Conservation (phyloP, 2,329 filamentous ascomycete species). For the Furcasterigmium sp. region DNA sequence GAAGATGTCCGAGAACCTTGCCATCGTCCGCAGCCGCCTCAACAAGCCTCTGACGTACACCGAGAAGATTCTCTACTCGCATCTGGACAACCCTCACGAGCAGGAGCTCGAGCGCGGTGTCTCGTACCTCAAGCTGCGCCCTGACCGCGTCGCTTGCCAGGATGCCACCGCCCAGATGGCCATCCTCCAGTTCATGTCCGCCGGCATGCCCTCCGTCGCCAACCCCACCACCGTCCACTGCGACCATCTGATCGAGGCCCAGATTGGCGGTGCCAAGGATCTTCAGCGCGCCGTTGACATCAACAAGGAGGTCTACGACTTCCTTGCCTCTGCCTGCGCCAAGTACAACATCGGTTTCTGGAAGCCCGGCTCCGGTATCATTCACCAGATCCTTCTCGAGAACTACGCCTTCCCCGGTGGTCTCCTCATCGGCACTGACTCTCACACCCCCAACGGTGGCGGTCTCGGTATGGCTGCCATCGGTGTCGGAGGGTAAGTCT, state of each 20-base stretch:
- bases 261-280: conserved; percentile 91
- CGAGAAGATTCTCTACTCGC: conserved; percentile 99
- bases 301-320: conserved; percentile 99
- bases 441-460: conserved; percentile 95
- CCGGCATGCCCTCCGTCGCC: conserved; percentile 90
- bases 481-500: conserved; percentile 93
- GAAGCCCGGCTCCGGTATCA: conserved; percentile 97
- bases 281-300: conserved; percentile 82
- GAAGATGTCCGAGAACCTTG: conserved; percentile 98
- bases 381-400: conserved; percentile 97
- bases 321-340: conserved; percentile 86
- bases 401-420: conserved; percentile 99
- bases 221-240: conserved; percentile 97
- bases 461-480: conserved; percentile 93
- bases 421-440: conserved; percentile 96
- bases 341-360: conserved; percentile 99
- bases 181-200: conserved; percentile 99
- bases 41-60: conserved; percentile 92
- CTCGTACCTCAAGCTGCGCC: conserved; percentile 94
- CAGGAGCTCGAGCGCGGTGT: conserved; percentile 95
- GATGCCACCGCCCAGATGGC: conserved; percentile 99
- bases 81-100: conserved; percentile 92
- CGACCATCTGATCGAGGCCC: conserved; percentile 98
- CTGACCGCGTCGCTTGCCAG: conserved; percentile 97
- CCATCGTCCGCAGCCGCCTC: conserved; percentile 81